Base-by-base conservation (phyloP, 2,329 filamentous ascomycete species). In the Bipolaris sorokiniana region DNA sequence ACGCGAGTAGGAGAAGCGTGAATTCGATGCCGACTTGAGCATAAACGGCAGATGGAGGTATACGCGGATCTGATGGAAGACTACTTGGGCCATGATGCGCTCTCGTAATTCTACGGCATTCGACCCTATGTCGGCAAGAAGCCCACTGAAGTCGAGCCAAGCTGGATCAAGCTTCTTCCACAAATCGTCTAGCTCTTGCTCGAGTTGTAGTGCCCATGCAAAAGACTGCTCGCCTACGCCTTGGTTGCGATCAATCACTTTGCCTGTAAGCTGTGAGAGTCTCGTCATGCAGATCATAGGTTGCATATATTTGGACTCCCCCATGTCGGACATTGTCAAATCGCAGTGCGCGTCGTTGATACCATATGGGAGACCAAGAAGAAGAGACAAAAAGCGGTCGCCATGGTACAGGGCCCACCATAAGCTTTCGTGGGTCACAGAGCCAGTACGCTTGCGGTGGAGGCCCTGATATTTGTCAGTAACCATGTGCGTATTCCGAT, bases 311-410 rank as follows among this genome's bases (percentile, higher is more conserved):
- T 67, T 56, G 33, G 68, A 64, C 9, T 58, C 53, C n/a, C 54
- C 57, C n/a, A 67, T 60, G 4, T 69, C 64, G 3, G 70, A 70
- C 41, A 75, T 63, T 9, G 54, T 67, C 38, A 75, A 65, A 47
- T 76, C 74, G 62, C 75, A 76, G 45, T 79, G 77, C 1, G 68
- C 54, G 56, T 80, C 78, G 57, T 56, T 67, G 37, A 80, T 73
- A 28, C 74, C 76, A 52, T 79, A 78, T 2, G 84, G 84, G 6
- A 86, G 76, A 11, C 84, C 84, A 3, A 86, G 76, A n/a, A 84
- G 73, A 16, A 84, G 66, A 22, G 82, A 82, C 5, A 84, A 65
- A 59, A 81, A 80, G 28, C 84, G 77, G 59, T 87, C 85, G 2
- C 73, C 73, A 33, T 76, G 71, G 50, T 75, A 78, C 18, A 78